Conservation (phyloP, 768 basidiomycete species). For the Lenzites betulinus region DNA sequence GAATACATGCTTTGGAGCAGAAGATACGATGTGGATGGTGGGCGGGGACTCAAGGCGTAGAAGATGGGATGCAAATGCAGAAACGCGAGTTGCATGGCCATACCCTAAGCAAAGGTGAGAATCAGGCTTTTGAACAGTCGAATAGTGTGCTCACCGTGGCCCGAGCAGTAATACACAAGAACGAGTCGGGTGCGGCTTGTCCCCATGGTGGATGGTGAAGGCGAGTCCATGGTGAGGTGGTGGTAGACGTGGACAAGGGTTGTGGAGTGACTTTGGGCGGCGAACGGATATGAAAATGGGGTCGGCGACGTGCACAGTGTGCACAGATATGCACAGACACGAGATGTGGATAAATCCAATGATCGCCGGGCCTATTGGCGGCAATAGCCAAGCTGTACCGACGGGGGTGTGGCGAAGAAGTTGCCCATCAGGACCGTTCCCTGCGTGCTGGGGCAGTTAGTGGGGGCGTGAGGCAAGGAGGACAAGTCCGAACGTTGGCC, state of each 20-base stretch:
- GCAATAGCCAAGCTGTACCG: no score
- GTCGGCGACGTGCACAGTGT: neutral
- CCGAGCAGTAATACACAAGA: conserved; percentile 77
- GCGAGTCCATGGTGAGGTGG: neutral
- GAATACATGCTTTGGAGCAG: conserved; percentile 74
- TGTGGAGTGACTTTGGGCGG: neutral
- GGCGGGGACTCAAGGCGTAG: conserved; percentile 48
- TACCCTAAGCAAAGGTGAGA: no score
- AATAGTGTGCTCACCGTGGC: conserved; percentile 55
- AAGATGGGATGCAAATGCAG: conserved; percentile 67
- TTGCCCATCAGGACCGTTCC: no score
- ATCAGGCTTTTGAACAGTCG: no score
- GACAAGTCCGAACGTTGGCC: neutral
- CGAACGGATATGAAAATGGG: neutral
- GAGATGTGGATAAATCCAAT: no score
- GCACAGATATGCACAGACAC: neutral
- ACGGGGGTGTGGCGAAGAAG: no score
- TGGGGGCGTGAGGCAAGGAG: no score
- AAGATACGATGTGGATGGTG: conserved; percentile 66
- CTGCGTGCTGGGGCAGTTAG: no score
- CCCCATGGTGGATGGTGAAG: neutral
- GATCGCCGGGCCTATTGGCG: no score
- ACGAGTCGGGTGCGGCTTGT: conserved; percentile 18
- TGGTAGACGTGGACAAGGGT: conserved; percentile 3
- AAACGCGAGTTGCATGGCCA: conserved; percentile 83